Base-by-base conservation (phyloP, 1,284 basidiomycete species). In the Amylostereum chailletii region DNA sequence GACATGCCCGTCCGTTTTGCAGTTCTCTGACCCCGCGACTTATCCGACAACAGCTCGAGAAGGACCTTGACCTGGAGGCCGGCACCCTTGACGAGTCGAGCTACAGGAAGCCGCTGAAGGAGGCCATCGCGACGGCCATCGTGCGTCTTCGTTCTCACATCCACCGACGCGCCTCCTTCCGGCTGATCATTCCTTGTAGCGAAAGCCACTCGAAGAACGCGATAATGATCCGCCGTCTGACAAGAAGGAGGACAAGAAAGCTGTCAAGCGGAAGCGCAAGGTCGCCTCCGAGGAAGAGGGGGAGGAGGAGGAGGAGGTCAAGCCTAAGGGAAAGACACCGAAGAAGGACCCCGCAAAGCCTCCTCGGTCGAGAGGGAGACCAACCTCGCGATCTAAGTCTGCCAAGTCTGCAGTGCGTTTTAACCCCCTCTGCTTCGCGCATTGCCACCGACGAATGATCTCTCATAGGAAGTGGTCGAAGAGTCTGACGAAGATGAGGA, bases 401-500 rank as follows among this genome's bases (percentile, higher is more conserved):
- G 36, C 36, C 8, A 37, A 37, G 36, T 37, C 36, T 1, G 36
- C 19, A 19, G 19, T 19, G 19, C 19, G 19, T 19, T 19, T 19
- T 19, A 19, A 19, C 19, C 19, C 19, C 19, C 19, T 19, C 19
- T 19, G 19, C 19, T 19, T 19, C 19, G 36, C 36, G 36, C 36
- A n/a, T 7, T n/a, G 36, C 36, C 3, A 38, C 34, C n/a, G 27
- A 7, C 33, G 8, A 2, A 34, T 27, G n/a, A 11, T 36, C 39
- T n/a, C 26, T 19, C 31, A 31, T 26, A 55, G 53, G 46, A 51
- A 42, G 46, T 49, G 29, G 48, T 54, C 11, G 39, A 46, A 26
- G 53, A 55, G 42, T 54, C 53, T 9, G 53, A 54, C n/a, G 5
- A 8, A 29, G 49, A 48, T 11, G 57, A 51, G 46, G 50, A 47